Conservation (phyloP, 1,284 basidiomycete species). For the Austropuccinia psidii region DNA sequence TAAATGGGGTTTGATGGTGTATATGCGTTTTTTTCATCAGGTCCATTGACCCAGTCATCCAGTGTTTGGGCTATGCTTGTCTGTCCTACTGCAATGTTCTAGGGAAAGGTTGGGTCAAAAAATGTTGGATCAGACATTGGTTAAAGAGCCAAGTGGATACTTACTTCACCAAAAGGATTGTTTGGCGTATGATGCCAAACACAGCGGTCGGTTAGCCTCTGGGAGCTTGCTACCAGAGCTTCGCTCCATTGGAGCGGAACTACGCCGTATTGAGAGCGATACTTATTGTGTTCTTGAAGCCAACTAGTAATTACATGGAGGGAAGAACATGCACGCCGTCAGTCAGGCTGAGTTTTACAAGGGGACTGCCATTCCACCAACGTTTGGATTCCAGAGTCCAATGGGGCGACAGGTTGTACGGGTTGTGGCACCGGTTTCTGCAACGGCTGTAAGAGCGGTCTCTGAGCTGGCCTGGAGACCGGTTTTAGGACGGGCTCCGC, state of each 20-base stretch:
- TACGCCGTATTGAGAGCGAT: slow-evolving; percentile 6
- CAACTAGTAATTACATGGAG: slow-evolving; percentile 21
- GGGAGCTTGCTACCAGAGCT: not conserved
- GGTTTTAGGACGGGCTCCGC: too few relatives aligned
- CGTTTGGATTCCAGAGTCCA: too few relatives aligned
- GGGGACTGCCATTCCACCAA: too few relatives aligned
- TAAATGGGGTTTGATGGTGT: slow-evolving; percentile 1
- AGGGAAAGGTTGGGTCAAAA: not conserved
- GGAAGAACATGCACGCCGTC: too few relatives aligned
- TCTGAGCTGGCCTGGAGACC: too few relatives aligned
- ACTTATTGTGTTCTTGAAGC: slow-evolving; percentile 14
- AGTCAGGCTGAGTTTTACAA: too few relatives aligned
- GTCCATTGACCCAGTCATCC: slow-evolving; percentile 17
- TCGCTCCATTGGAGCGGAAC: slow-evolving; percentile 4
- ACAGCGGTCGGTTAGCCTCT: slow-evolving; percentile 5
- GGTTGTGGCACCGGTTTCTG: too few relatives aligned
- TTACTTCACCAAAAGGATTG: slow-evolving; percentile 29
- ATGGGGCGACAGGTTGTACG: too few relatives aligned
- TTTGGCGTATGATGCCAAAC: slow-evolving; percentile 19
- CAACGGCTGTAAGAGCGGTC: too few relatives aligned
- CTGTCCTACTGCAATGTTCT: slow-evolving; percentile 24
- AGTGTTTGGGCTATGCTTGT: slow-evolving; percentile 1
- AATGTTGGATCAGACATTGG: not conserved
- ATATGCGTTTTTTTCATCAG: slow-evolving; percentile 22
- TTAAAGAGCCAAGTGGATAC: too few relatives aligned